Base-by-base conservation (phyloP, 225 moss, liverwort and hornwort species). In the Anthoceros angustus region DNA sequence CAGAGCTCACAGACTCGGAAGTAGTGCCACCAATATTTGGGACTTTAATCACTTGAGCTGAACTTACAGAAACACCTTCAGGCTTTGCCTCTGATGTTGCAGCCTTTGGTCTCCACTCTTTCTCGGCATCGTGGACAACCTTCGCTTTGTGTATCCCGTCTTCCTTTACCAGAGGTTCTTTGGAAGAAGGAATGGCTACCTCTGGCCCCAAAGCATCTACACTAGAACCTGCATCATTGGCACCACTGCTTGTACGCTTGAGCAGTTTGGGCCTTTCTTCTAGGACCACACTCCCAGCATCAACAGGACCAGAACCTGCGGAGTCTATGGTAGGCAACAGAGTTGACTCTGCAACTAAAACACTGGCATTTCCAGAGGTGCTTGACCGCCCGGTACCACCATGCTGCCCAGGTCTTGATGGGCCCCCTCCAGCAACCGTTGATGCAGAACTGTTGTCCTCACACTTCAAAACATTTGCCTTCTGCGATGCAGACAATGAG, bases 51-150 rank as follows among this genome's bases (percentile, higher is more conserved):
- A 76, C 11, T 3, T 40, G 0, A n/a, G 16, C 61, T 61, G 60
- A 42, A 43, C 67, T 45, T 55, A 68, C 41, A 42, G 72, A 73
- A 8, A 72, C 32, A 63, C 75, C 64, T 39, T 77, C 80, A 18
- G 15, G 49, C 9, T 63, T 73, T 39, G 76, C 73, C 39, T 90
- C 90, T 38, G 76, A 70, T 6, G 67, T 65, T 43, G 80, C 63
- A 61, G 78, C 77, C 69, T 98, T 98, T 43, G 88, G 92, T 66
- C 98, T 81, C 98, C 98, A 98, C 81, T 92, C 98, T 77, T 98
- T 98, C 68, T 98, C 95, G 25, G 83, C 88, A 71, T 95, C 94
- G 12, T 98, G 91, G 60, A 62, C 24, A 49, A 77, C 61, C 72
- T 84, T 98, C 25, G 75, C 79, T 68, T 83, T 98, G 48, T 71